Base-by-base conservation (phyloP, 108 stramenopile species). In the Fragilariopsis cylindrus region DNA sequence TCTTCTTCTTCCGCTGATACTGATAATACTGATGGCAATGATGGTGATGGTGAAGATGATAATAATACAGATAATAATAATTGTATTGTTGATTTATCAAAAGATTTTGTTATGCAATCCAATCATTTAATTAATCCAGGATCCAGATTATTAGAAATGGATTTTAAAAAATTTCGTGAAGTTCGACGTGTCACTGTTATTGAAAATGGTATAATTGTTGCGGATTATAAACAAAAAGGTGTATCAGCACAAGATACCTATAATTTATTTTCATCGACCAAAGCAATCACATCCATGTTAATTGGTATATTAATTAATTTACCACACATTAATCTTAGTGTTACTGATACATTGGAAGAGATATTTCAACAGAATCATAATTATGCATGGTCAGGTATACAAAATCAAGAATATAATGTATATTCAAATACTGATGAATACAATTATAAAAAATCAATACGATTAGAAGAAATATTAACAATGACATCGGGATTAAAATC, bases 391-490 rank as follows among this genome's bases (percentile, higher is more conserved):
- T 15, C 57, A 7, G 7, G 57, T n/a, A 7, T 18, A 7, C 13
- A 4, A 18, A 1, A 18, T 7, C 30, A 30, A 30, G 30, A 30
- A 30, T 30, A 30, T 30, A 30, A 30, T 30, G 30, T 30, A 30
- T 30, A 30, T 30, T 30, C 30, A 30, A 57, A 19, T 18, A 7
- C 16, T 7, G 57, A 57, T 0, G 57, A 57, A 18, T 19, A 19
- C 16, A 19, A 57, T 19, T 57, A 57, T 19, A 57, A 9, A 57
- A 57, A 57, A 18, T 57, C 57, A n/a, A n/a, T 57, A n/a, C 8
- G 13, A 7, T 7, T 57, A 18, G 13, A 57, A 7, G 57, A 57
- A 18, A 7, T 57, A 7, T 18, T 57, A 19, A 57, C 57, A n/a
- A 57, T 57, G 57, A 57, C 57, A 0, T 57, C 57, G 16, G 57